Base-by-base conservation (phyloP, 306 rosid genomes). In the Vigna radiata region DNA sequence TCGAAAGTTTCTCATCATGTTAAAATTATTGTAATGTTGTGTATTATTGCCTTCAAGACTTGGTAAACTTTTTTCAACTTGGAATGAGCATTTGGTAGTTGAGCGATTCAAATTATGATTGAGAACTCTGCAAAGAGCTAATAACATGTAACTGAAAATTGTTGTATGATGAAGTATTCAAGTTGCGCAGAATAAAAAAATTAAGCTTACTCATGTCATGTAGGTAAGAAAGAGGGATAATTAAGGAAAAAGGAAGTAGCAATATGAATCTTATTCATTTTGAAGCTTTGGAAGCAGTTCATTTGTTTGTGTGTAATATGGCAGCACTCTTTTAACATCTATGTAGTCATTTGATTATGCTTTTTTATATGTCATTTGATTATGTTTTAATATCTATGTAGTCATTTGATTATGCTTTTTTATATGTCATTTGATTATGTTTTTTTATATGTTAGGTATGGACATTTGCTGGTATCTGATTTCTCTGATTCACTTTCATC, bases 381-480 rank as follows among this genome's bases (percentile, higher is more conserved):
- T 25, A 25, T 25, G 3, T 25, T 25, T 25, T 25, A 25, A 25
- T 25, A 25, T 2, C 27, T 25, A 25, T 25, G 27, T 25, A 25
- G 27, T 25, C 27, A 25, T 25, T 25, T 25, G 27, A 25, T 25
- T 25, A 25, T 25, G 27, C 4, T 25, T 25, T 25, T 25, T 25
- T 25, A n/a, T n/a, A 25, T 25, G 27, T 25, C 27, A 25, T 25
- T 25, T 25, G 27, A 25, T 25, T 25, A 25, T 25, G 27, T 25
- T 25, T 25, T 25, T 25, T 25, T 25, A 25, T 25, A 25, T 25
- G 27, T 25, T 68, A 95, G 97, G 94, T 92, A 92, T 81, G 91
- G 85, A 73, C 99, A 92, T 88, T 76, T 95, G 70, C 59, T 92
- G 88, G 97, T 89, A 64, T 95, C 92, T 15, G 97, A 95, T 83